Conservation (phyloP, 768 basidiomycete species). For the Lactarius sp. region DNA sequence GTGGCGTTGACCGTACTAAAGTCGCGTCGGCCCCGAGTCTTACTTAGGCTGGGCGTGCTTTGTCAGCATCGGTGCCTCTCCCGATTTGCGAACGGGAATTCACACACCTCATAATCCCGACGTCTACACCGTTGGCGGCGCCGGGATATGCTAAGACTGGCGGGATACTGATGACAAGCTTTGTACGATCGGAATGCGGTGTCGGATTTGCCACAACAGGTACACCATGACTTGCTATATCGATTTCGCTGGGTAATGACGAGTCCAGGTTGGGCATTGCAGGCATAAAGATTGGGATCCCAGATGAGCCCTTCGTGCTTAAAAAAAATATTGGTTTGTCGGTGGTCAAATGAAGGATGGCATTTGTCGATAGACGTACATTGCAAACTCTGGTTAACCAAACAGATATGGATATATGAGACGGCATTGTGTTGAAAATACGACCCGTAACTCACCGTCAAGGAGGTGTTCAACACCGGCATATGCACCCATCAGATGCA, state of each 20-base stretch:
- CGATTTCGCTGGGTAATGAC: neutral
- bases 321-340: neutral
- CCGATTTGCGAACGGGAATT: neutral
- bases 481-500: neutral
- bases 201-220: neutral
- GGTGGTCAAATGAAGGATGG: no score
- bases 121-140: no score
- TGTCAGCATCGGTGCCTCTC: neutral
- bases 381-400: neutral
- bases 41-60: neutral
- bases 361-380: constrained; percentile 10
- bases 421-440: neutral
- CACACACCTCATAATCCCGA: constrained; percentile 12
- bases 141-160: neutral
- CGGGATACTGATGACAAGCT: neutral
- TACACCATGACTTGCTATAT: neutral
- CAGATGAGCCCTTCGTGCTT: neutral
- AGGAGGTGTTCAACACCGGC: neutral
- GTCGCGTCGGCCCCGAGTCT: neutral
- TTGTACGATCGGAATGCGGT: neutral
- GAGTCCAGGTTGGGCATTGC: neutral
- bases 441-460: constrained; percentile 1
- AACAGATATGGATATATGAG: neutral
- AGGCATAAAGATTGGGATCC: neutral
- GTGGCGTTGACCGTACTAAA: neutral